Percentiles rank a stretch among this genome's conserved stretches.
Conservation (phyloP, 495 filamentous ascomycete species). For the Penicillium soppii region DNA sequence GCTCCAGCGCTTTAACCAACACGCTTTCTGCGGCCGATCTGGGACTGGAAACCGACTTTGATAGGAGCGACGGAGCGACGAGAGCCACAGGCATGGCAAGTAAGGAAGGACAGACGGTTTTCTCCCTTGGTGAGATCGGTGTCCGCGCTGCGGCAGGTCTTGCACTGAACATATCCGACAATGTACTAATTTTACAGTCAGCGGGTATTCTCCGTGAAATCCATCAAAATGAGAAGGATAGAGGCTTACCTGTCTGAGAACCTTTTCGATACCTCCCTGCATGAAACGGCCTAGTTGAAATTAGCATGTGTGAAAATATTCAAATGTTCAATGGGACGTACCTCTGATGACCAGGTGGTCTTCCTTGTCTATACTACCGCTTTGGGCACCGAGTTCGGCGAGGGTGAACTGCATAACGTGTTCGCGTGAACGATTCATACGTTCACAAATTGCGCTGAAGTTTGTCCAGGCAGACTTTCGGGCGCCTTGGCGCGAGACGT, state of each 20-base stretch:
- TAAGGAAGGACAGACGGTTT: constrained; percentile 88
- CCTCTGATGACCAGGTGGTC: constrained; percentile 96
- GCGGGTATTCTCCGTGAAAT: neutral
- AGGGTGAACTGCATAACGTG: constrained; percentile 53
- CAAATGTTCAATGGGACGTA: constrained; percentile 4
- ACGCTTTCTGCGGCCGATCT: constrained; percentile 90
- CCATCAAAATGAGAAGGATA: neutral
- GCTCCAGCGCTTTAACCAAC: constrained; percentile 34
- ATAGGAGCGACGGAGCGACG: constrained; percentile 92
- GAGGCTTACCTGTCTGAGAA: constrained; percentile 65
- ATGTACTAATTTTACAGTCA: constrained; percentile 57
- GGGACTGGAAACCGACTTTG: constrained; percentile 99
- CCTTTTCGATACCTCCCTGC: constrained; percentile 96
- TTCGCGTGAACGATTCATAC: constrained; percentile 69
- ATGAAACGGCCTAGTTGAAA: constrained; percentile 65
- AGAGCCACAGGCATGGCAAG: constrained; percentile 84
- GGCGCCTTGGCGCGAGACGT: constrained; percentile 98
- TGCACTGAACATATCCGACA: constrained; percentile 98
- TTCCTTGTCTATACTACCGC: constrained; percentile 88
- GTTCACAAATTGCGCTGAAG: constrained; percentile 85
- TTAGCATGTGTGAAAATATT: neutral
- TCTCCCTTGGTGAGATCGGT: constrained; percentile 84
- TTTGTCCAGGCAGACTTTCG: constrained; percentile 99
- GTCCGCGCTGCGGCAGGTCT: constrained; percentile 82
- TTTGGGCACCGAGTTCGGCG: constrained; percentile 96